phyloP scores from a whole-genome alignment of 257 asterid species.

The Gentiana dahurica region DNA sequence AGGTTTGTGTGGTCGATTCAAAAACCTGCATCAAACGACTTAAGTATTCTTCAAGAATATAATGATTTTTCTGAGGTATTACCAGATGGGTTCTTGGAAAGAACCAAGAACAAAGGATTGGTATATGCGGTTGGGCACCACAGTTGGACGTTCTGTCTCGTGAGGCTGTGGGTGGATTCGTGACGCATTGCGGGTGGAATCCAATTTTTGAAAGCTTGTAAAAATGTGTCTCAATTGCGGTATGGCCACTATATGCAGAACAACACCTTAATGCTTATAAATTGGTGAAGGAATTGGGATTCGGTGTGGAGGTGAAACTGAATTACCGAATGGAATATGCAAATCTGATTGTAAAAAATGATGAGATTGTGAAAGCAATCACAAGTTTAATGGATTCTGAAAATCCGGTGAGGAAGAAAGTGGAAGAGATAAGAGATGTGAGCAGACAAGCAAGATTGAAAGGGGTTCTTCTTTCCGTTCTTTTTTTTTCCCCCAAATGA shows the following conservation, averaged over 20 bases:
- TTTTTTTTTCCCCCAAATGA: too few relatives aligned
- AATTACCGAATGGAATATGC: not conserved
- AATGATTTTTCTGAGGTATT: not conserved
- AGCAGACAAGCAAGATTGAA: not conserved
- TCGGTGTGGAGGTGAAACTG: conserved; percentile 3
- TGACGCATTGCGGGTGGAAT: too few relatives aligned
- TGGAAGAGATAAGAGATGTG: not conserved
- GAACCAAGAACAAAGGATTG: not conserved
- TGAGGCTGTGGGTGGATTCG: too few relatives aligned
- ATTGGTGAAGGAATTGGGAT: not conserved
- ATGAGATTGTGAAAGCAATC: conserved; percentile 6
- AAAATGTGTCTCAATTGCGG: not conserved
- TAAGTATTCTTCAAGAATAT: not conserved
- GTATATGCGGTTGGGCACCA: conserved; percentile 8
- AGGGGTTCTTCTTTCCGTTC: too few relatives aligned
- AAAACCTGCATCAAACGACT: not conserved
- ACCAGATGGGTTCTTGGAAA: not conserved
- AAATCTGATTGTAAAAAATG: not conserved
- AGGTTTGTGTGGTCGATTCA: conserved; percentile 6
- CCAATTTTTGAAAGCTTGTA: not conserved
- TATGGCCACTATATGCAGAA: conserved; percentile 6
- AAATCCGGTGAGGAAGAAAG: not conserved
- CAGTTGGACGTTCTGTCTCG: conserved; percentile 4
- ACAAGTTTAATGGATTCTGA: not conserved
- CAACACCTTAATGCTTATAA: too few relatives aligned